Evolutionary conservation across 169 alveolate species (phyloP).

Genomic region (Plasmodium vinckei): DNA sequence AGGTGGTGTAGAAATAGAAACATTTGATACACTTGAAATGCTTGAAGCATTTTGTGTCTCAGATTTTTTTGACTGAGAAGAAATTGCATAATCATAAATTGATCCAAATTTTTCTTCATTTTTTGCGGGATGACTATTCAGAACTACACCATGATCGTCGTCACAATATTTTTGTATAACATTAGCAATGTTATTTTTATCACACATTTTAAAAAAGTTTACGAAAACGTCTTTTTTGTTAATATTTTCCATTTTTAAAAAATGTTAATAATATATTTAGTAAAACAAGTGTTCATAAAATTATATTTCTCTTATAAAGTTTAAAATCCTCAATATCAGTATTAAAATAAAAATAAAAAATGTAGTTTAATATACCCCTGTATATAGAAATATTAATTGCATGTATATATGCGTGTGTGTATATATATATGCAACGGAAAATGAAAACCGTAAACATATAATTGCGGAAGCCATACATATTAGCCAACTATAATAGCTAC

Average conservation of each 20-base stretch:
- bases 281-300: neutral
- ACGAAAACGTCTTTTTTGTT: conserved; percentile 50
- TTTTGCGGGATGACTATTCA: conserved; percentile 60
- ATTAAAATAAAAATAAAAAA: neutral
- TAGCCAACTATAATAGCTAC: too few relatives aligned
- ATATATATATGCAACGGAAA: neutral
- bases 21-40: conserved; percentile 13
- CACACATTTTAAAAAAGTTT: conserved; percentile 43
- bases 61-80: conserved; percentile 26
- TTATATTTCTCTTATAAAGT: conserved; percentile 1
- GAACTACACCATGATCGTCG: conserved; percentile 72
- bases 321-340: neutral
- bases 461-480: too few relatives aligned
- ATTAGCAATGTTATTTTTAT: conserved; percentile 66
- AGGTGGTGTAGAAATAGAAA: neutral
- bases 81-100: conserved; percentile 43
- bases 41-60: conserved; percentile 3
- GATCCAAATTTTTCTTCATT: conserved; percentile 61
- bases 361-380: neutral
- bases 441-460: neutral
- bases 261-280: neutral
- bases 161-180: conserved; percentile 61
- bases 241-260: conserved; percentile 32
- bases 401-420: neutral
- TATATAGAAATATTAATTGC: neutral